phyloP scores from a whole-genome alignment of 352 stramenopile species.

The Hyaloperonospora arabidopsidis region DNA sequence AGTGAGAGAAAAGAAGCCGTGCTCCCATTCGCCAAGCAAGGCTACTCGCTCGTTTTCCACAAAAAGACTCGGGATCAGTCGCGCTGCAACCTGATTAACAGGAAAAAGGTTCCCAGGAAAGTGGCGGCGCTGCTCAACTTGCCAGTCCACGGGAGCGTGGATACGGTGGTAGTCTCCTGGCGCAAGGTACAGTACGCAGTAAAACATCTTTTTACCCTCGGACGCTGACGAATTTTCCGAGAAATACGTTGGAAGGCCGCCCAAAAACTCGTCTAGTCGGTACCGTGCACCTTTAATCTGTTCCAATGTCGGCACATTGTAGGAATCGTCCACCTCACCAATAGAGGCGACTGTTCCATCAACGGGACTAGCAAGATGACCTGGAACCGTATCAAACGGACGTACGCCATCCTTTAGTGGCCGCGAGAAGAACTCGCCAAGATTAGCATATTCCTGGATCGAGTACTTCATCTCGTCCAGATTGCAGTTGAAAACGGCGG shows the following conservation, averaged over 20 bases:
- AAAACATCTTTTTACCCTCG: conserved; percentile 53
- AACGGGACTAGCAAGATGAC: conserved; percentile 43
- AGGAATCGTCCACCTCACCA: conserved; percentile 40
- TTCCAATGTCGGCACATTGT: conserved; percentile 54
- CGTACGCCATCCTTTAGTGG: conserved; percentile 62
- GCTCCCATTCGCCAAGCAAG: conserved; percentile 63
- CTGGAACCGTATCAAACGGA: conserved; percentile 30
- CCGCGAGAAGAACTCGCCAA: conserved; percentile 81
- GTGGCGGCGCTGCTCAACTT: conserved; percentile 60
- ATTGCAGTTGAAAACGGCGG: conserved; percentile 68
- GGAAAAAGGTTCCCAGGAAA: conserved; percentile 81
- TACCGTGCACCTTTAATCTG: conserved; percentile 80
- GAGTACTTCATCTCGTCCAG: conserved; percentile 81
- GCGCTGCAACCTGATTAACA: conserved; percentile 57
- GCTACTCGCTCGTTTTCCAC: conserved; percentile 79
- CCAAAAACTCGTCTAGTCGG: conserved; percentile 77
- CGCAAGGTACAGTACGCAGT: conserved; percentile 79
- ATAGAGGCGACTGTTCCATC: conserved; percentile 56
- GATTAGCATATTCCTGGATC: conserved; percentile 61
- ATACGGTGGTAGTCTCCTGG: conserved; percentile 86
- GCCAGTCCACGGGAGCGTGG: conserved; percentile 74
- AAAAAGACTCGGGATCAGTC: conserved; percentile 71
- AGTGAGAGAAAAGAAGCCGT: conserved; percentile 78
- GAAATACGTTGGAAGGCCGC: conserved; percentile 54
- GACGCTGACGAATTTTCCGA: conserved; percentile 14